These are phyloP conservation scores for Raddia guianensis DNA, from an alignment of 176 grass and related monocot genomes.

Conservation along the genomic window DNA sequence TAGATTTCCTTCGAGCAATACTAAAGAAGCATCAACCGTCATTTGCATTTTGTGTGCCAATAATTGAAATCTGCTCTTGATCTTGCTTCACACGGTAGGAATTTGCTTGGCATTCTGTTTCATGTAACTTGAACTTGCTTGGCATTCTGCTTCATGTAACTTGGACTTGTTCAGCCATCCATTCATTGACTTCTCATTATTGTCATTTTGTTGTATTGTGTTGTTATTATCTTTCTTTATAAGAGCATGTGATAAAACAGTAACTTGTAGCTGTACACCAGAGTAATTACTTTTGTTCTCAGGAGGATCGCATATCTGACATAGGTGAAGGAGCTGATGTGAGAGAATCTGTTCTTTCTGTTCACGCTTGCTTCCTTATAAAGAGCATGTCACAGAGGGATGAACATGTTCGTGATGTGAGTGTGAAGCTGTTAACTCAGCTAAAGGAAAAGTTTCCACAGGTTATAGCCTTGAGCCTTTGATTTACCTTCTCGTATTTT, in stretches of 20 bases:
- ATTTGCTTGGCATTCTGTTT: constrained; percentile 8
- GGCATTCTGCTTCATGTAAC: constrained; percentile 12
- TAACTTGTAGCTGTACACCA: constrained; percentile 29
- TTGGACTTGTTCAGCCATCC: constrained; percentile 16
- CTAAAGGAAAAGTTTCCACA: constrained; percentile 96
- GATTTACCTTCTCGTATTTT: constrained; percentile 27
- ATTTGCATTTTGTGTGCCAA: neutral
- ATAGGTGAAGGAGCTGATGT: constrained; percentile 87
- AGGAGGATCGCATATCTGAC: constrained; percentile 92
- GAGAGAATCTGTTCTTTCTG: constrained; percentile 82
- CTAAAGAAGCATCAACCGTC: constrained; percentile 14
- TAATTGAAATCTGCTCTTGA: constrained; percentile 14
- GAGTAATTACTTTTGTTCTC: constrained; percentile 37
- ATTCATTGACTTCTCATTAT: constrained; percentile 4
- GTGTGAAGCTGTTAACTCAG: constrained; percentile 92
- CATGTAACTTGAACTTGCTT: constrained; percentile 11
- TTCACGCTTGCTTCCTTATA: constrained; percentile 94
- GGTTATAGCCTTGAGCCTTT: constrained; percentile 56
- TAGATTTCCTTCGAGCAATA: constrained; percentile 30
- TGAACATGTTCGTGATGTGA: constrained; percentile 91
- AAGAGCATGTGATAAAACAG: constrained; percentile 21
- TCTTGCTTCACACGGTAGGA: constrained; percentile 13
- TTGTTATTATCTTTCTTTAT: constrained; percentile 5
- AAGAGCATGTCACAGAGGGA: constrained; percentile 98
- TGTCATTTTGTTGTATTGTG: constrained; percentile 10